Evolutionary conservation across 768 basidiomycete species (phyloP).

Genomic region (Auriscalpium vulgare): DNA sequence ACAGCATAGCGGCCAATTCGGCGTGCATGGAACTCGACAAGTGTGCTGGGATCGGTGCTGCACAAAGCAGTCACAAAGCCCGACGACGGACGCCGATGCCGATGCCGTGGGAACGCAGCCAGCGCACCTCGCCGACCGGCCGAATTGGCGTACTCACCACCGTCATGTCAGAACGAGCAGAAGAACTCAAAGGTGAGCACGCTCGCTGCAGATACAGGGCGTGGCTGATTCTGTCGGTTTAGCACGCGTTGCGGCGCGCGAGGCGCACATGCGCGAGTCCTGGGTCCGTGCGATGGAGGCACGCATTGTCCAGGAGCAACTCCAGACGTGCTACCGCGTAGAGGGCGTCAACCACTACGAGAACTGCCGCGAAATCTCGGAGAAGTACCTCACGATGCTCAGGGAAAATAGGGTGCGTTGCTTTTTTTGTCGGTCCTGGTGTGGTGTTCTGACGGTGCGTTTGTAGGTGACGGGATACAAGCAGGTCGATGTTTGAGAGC

Average conservation of each 20-base stretch:
- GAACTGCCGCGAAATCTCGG: slow-evolving; percentile 79
- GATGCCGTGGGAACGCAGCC: neutral
- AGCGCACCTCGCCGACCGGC: neutral
- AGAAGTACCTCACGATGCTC: slow-evolving; percentile 76
- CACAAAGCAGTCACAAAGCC: no score
- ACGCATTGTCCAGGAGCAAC: slow-evolving; percentile 79
- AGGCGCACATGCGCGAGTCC: slow-evolving; percentile 76
- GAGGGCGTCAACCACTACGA: slow-evolving; percentile 93
- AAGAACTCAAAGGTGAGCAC: slow-evolving; percentile 45
- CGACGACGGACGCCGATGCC: no score
- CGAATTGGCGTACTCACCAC: slow-evolving; percentile 25
- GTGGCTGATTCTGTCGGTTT: neutral
- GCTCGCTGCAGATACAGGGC: neutral
- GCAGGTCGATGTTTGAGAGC: slow-evolving; percentile 50
- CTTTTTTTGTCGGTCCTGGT: neutral
- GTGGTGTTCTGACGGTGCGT: neutral
- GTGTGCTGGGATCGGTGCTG: no score
- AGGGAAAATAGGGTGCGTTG: slow-evolving; percentile 66
- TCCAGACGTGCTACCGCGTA: slow-evolving; percentile 79
- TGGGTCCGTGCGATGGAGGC: slow-evolving; percentile 95
- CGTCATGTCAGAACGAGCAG: slow-evolving; percentile 31
- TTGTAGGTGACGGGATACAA: slow-evolving; percentile 82
- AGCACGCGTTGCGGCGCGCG: slow-evolving; percentile 65
- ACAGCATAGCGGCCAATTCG: no score
- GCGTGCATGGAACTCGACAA: no score